Base-by-base conservation (phyloP, 495 filamentous ascomycete genomes). In the Rhypophila decipiens region DNA sequence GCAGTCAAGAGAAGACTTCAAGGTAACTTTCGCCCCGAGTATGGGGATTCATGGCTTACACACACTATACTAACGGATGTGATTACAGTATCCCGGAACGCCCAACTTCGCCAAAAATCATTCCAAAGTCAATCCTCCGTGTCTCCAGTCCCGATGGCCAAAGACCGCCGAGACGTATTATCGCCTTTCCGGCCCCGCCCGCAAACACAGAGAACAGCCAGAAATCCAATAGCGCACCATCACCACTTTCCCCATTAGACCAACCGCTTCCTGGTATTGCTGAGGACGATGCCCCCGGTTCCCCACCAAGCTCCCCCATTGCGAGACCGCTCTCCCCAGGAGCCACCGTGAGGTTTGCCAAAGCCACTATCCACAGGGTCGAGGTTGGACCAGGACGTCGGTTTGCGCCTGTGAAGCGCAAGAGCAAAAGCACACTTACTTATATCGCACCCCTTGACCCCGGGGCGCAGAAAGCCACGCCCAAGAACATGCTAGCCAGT, bases 381-480 rank as follows among this genome's bases (percentile, higher is more conserved):
- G 62, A 65, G 18, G 58, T 65, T 20, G 52, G 51, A 2, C 57
- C 60, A 0, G 58, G 60, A 15, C 53, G 60, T 13, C 57, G 60
- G 18, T 53, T 65, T 33, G 38, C 58, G 5, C 62, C 62, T 5
- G 60, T 65, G 8, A 65, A 55, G 56, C 58, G 60, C 34, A 63
- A 56, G 51, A 61, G 55, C 49, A 61, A 61, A 46, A 63, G 60
- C 45, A 63, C 60, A 5, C 24, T 63, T n/a, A 59, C 60, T 4
- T 65, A 65, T 43, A 49, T 65, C n/a, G 44, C 60, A 4, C 62
- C 57, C 4, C 55, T 63, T 19, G 62, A 65, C 44, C 58, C 60
- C 5, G 58, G 51, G 11, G 29, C 49, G 11, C 49, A 55, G 34
- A 46, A 53, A 24, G 49, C 35, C 40, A 37, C 42, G 0, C 62